Evolutionary conservation across 805 yeast species (phyloP).

Genomic region (Pichia scutulata): DNA sequence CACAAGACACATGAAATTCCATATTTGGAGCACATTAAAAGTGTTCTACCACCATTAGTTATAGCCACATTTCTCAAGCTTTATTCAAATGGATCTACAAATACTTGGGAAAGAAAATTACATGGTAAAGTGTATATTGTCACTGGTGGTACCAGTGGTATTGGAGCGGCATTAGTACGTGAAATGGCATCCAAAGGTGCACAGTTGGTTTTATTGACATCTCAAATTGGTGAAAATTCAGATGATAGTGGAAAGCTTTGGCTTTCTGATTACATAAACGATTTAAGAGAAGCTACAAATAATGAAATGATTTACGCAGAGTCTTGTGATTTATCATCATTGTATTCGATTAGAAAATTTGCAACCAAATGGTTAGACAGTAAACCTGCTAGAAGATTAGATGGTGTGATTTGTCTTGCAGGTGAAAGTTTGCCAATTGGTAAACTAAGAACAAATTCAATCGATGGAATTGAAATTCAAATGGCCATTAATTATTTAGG

Average conservation of each 20-base stretch:
- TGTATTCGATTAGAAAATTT: slow-evolving; percentile 74
- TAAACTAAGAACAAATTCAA: slow-evolving; percentile 51
- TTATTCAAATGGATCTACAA: slow-evolving; percentile 70
- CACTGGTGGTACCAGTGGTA: slow-evolving; percentile 92
- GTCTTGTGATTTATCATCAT: slow-evolving; percentile 68
- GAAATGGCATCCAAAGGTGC: slow-evolving; percentile 82
- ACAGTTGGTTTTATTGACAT: slow-evolving; percentile 67
- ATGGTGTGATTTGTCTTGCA: slow-evolving; percentile 84
- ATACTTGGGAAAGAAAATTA: slow-evolving; percentile 88
- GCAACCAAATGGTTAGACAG: slow-evolving; percentile 94
- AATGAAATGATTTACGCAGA: slow-evolving; percentile 87
- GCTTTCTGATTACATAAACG: slow-evolving; percentile 73
- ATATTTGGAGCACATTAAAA: slow-evolving; percentile 53
- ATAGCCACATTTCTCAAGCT: slow-evolving; percentile 48
- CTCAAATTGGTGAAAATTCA: slow-evolving; percentile 40
- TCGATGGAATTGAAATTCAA: slow-evolving; percentile 83
- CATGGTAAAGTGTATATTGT: slow-evolving; percentile 82
- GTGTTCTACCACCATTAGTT: slow-evolving; percentile 48
- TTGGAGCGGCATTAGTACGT: slow-evolving; percentile 69
- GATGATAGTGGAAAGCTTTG: slow-evolving; percentile 38
- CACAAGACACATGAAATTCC: slow-evolving; percentile 78
- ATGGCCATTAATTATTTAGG: slow-evolving; percentile 76
- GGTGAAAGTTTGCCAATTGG: slow-evolving; percentile 73
- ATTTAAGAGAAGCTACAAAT: slow-evolving; percentile 58
- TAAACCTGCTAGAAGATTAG: slow-evolving; percentile 82